Base-by-base conservation (phyloP, 768 basidiomycete genomes). In the Lactarius trivialis region DNA sequence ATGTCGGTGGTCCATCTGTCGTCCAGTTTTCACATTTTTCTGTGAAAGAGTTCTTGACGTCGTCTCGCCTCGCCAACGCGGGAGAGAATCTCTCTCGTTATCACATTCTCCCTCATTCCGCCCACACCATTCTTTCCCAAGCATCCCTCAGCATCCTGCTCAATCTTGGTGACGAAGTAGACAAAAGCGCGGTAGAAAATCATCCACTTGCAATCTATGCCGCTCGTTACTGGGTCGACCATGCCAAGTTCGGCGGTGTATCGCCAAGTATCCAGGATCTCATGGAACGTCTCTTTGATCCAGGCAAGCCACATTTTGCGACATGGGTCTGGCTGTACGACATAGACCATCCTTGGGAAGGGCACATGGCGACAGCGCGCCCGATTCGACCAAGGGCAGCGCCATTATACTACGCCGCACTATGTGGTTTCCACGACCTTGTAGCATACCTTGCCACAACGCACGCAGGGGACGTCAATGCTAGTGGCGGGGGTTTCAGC, bases 291-390 rank as follows among this genome's bases (percentile, higher is more conserved):
- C 56, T 57, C 5, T 57, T 48, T 26, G 56, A 48, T 28, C 5
- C 7, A 24, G 45, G 9, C 30, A 49, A 36, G 45, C 56, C 30
- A 4, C 19, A 54, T 54, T 54, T 54, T 36, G 28, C 53, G 17
- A 57, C 32, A 19, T 58, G 56, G 56, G 11, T 50, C 5, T 58
- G 56, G 56, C 24, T 58, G 17, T 50, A 58, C 8, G 32, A 58
- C 32, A 17, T 49, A 4, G 48, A 50, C 19, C 26, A 11, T 1
- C 48, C 21, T 9, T 50, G 53, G 34, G 14, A 21, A 15, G 33
- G 34, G 0, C 41, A 56, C 30, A 45, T 45, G 28, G 30, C 21
- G 5, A 7, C 28, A 30, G 3, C 11, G 6, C 41, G n/a, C 3
- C 55, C 41, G n/a, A 45, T 7, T 7, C 17, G 0, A 4, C 55